Conservation (phyloP, 345 rosid species). For the Melastoma malabathricum region DNA sequence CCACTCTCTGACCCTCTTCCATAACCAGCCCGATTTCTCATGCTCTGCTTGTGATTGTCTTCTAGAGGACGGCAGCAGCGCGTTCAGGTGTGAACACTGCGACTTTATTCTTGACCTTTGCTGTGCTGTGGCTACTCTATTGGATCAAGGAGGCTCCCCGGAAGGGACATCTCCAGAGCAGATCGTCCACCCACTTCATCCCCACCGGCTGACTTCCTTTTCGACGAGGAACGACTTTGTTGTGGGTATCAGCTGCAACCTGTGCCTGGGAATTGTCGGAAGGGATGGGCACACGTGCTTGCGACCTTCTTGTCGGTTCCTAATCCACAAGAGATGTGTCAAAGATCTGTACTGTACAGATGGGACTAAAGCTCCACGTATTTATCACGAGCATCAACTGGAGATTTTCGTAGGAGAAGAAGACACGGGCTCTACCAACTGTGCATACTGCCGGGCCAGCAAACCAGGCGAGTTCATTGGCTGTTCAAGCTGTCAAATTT, state of each 20-base stretch:
- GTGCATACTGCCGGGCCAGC: rapidly evolving
- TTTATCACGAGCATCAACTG: not conserved
- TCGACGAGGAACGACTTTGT: not conserved
- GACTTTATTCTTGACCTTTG: no score
- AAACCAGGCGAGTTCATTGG: not conserved
- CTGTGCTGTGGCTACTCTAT: no score
- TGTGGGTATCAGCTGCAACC: not conserved
- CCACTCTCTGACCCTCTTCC: no score
- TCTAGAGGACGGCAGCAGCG: no score
- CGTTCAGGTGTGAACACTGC: no score
- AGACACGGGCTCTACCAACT: not conserved
- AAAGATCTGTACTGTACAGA: no score
- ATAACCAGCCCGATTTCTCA: no score
- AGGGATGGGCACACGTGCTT: rapidly evolving
- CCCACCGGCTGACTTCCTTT: not conserved
- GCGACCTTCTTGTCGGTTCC: no score
- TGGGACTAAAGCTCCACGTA: no score
- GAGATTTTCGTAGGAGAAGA: rapidly evolving
- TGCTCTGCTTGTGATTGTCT: no score
- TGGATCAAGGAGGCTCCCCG: no score
- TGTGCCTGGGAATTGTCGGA: rapidly evolving
- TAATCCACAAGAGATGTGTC: rapidly evolving
- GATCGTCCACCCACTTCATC: not conserved
- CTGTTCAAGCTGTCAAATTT: not conserved
- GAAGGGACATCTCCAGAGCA: no score